A percentile compares a stretch with the other conserved stretches of the same genome.
Evolutionary conservation across 1,284 basidiomycete species (phyloP).

Genomic region (Ceratobasidium sp.): DNA sequence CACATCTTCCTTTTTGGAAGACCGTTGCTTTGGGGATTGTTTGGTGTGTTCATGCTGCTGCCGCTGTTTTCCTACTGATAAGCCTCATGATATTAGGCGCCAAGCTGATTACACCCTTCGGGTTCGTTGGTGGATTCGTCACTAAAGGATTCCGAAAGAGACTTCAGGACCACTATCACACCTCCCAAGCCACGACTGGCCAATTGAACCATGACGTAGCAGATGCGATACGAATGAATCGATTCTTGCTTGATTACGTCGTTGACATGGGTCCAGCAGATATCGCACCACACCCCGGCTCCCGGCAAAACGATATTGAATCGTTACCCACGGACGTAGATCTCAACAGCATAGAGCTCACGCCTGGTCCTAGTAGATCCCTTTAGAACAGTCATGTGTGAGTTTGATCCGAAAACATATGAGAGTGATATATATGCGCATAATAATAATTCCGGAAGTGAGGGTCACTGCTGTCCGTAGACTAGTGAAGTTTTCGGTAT

Average conservation of each 20-base stretch:
- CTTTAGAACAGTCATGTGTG: no score
- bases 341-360: no score
- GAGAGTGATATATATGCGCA: no score
- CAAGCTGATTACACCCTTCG: slow-evolving; percentile 7
- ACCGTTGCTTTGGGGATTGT: slow-evolving; percentile 23
- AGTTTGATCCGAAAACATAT: no score
- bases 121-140: neutral
- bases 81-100: neutral
- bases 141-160: neutral
- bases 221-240: neutral
- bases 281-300: neutral
- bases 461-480: no score
- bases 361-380: no score
- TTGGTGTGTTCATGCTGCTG: neutral
- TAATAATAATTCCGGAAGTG: no score
- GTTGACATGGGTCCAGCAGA: neutral
- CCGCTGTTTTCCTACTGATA: neutral
- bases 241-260: slow-evolving; percentile 14
- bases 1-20: slow-evolving; percentile 22
- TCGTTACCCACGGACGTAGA: neutral
- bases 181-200: neutral
- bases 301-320: neutral
- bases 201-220: neutral
- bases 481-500: no score
- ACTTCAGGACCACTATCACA: neutral